Evolutionary conservation across 768 basidiomycete species (phyloP).

Genomic region (Agaricus subrufescens): DNA sequence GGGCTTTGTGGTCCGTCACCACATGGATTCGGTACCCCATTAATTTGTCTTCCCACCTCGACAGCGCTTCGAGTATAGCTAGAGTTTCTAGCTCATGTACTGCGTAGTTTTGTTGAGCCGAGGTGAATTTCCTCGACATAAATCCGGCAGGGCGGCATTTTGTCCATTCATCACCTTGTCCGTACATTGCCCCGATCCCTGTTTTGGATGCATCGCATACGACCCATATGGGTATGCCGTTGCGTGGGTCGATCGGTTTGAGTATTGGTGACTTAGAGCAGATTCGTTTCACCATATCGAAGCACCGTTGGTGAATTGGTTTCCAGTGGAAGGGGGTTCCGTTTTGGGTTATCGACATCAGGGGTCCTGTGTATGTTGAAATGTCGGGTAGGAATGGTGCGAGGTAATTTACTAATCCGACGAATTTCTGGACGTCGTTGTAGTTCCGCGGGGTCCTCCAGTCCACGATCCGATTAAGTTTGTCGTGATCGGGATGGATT

Average conservation of each 20-base stretch:
- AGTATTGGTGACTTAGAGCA: constrained; percentile 19
- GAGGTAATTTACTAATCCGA: constrained; percentile 36
- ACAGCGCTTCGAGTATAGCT: constrained; percentile 19
- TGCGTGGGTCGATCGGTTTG: constrained; percentile 15
- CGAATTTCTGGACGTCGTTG: constrained; percentile 32
- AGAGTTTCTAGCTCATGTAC: constrained; percentile 21
- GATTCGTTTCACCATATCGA: constrained; percentile 14
- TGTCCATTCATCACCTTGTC: constrained; percentile 22
- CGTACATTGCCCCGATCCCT: constrained; percentile 22
- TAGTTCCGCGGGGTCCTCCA: constrained; percentile 29
- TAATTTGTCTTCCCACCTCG: constrained; percentile 28
- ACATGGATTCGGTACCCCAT: constrained; percentile 20
- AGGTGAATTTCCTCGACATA: constrained; percentile 22
- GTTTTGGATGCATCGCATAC: constrained; percentile 20
- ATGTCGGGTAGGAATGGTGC: constrained; percentile 31
- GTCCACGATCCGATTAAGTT: constrained; percentile 24
- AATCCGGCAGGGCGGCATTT: constrained; percentile 21
- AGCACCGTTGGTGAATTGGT: not conserved
- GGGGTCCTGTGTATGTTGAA: constrained; percentile 23
- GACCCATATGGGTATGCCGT: constrained; percentile 21
- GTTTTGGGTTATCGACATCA: constrained; percentile 24
- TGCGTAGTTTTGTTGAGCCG: constrained; percentile 23
- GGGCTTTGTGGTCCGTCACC: constrained; percentile 17
- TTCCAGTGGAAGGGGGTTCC: constrained; percentile 17
- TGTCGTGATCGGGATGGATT: constrained; percentile 30